Evolutionary conservation across 441 rosid species (phyloP), one percentile per base, ranked within the genome.

Genomic region (Heliophila coronopifolia): DNA sequence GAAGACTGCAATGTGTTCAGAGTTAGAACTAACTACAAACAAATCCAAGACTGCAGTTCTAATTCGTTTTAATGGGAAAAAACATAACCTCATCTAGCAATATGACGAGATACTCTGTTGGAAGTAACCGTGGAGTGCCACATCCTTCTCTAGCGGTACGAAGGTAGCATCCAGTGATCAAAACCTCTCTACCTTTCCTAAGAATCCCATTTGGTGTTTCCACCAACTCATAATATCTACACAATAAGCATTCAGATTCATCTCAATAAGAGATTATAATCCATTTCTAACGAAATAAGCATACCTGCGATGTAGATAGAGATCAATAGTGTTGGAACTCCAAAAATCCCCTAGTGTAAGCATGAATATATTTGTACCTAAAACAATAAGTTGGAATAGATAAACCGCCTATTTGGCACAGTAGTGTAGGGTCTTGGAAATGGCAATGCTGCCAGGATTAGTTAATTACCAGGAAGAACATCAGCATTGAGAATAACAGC

Each of bases 301-400:
- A 41, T 62, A 85, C 97, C 94, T 77, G 58, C 88, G 83, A 54
- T 88, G 99, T 38, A 92, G 80, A 73, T 81, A 92, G 64, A 85
- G 83, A 59, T 86, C 95, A 47, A 92, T 84, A 39, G 95, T 83
- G 40, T 79, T 83, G 43, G 97, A 88, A 72, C 99, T 92, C 99
- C 97, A 88, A 66, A 74, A 78, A 67, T 92, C 99, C 53, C 88
- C 97, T 55, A 92, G 70, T 31, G 83, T 80, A 50, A 88, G 91
- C 90, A 93, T 86, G 68, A 78, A 79, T 58, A 92, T 83, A 31
- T 92, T 78, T 16, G 95, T 88, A 66, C 90, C 99, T 92, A 26
- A 61, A 46, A 68, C 18, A 13, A 9, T 7, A 43, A 3, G 33
- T 23, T 28, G 24, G 13, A 55, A 40, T 48, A 2, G 5, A 59